A percentile compares a stretch with the other conserved stretches of the same genome.
These are phyloP conservation scores for Ephemerocybe angulata DNA, from an alignment of 768 basidiomycete genomes.

Conservation along the genomic window DNA sequence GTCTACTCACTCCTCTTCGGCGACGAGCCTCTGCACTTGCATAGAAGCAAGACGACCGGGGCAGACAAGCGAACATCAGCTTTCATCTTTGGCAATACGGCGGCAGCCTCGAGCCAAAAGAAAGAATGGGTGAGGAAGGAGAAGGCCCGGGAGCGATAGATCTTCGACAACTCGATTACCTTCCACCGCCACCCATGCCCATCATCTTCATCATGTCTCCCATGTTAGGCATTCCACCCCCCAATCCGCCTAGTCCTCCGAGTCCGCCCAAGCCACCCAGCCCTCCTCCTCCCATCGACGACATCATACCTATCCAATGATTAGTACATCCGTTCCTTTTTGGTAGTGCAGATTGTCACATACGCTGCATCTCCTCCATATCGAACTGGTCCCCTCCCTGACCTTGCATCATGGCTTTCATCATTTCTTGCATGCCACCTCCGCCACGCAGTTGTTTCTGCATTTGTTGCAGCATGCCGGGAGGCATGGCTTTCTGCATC, in stretches of 20 bases:
- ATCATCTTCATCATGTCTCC: conserved; percentile 85
- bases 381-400: conserved; percentile 86
- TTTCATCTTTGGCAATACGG: conserved; percentile 76
- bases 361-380: conserved; percentile 94
- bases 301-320: conserved; percentile 69
- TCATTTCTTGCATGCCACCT: conserved; percentile 95
- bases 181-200: conserved; percentile 54
- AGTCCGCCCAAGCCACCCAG: too few relatives aligned
- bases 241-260: conserved; percentile 52
- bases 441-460: conserved; percentile 75
- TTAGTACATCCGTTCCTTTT: conserved; percentile 1
- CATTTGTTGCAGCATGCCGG: conserved; percentile 94
- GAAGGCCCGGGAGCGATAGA: conserved; percentile 11
- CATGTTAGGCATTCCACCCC: conserved; percentile 58
- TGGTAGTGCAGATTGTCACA: conserved; percentile 18
- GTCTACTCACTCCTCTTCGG: conserved; percentile 55
- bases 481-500: conserved; percentile 94
- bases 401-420: conserved; percentile 97
- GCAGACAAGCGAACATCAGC: conserved; percentile 79
- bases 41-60: conserved; percentile 68
- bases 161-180: conserved; percentile 20
- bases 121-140: conserved; percentile 49
- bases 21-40: conserved; percentile 33
- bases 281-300: conserved; percentile 83
- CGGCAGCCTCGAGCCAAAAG: conserved; percentile 60